phyloP scores from a whole-genome alignment of 768 basidiomycete species.

The Collybia mongolica region DNA sequence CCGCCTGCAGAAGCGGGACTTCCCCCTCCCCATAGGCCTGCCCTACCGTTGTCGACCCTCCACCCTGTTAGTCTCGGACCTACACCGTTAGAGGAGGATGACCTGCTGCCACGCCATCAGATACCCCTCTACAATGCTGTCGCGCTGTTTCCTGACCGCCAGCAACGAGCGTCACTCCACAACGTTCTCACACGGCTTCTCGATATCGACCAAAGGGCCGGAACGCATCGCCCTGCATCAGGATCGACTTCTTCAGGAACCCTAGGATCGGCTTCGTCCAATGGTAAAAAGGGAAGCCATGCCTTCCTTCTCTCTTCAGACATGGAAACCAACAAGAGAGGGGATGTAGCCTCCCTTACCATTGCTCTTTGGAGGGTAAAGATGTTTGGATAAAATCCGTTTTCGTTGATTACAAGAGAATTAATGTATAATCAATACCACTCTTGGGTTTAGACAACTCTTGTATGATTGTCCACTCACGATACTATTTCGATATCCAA shows the following conservation, averaged over 20 bases:
- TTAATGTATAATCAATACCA: background rate
- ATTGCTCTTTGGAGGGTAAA: slow-evolving; percentile 78
- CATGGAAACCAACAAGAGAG: slow-evolving; percentile 43
- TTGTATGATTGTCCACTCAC: too few relatives aligned
- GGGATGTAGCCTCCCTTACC: slow-evolving; percentile 62
- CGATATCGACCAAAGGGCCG: slow-evolving; percentile 38
- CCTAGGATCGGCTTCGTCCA: background rate
- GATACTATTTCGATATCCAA: too few relatives aligned
- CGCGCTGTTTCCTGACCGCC: slow-evolving; percentile 57
- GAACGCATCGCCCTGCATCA: background rate
- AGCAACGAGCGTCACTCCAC: slow-evolving; percentile 62
- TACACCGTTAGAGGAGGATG: slow-evolving; percentile 1
- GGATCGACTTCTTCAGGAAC: background rate
- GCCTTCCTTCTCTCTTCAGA: slow-evolving; percentile 67
- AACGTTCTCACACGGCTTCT: slow-evolving; percentile 47
- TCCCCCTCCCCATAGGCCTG: slow-evolving; percentile 5
- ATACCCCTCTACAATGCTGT: slow-evolving; percentile 72
- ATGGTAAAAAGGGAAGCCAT: slow-evolving; percentile 44
- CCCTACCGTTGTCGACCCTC: slow-evolving; percentile 5
- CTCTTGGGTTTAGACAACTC: background rate
- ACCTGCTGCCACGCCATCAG: slow-evolving; percentile 13
- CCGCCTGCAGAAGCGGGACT: slow-evolving; percentile 21
- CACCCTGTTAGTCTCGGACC: slow-evolving; percentile 1
- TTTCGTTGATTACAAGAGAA: slow-evolving; percentile 11
- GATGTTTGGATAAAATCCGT: slow-evolving; percentile 50